phyloP scores from a whole-genome alignment of 2,329 filamentous ascomycete species.

The Monilinia laxa region DNA sequence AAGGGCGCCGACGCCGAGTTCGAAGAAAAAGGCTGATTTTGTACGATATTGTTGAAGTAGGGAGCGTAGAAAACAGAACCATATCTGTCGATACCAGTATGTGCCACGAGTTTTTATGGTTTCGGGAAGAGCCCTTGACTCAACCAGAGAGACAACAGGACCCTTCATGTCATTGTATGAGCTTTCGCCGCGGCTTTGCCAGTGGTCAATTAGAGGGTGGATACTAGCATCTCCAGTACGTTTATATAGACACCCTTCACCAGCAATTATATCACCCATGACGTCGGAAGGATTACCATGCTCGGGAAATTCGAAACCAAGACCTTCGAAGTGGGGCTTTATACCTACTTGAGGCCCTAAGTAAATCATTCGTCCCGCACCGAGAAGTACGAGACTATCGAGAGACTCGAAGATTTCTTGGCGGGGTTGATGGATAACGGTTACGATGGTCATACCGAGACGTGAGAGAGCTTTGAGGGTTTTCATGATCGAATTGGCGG shows the following conservation, averaged over 20 bases:
- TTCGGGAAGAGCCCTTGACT: constrained; percentile 45
- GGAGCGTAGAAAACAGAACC: constrained; percentile 53
- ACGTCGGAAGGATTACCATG: constrained; percentile 56
- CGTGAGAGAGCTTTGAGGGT: constrained; percentile 61
- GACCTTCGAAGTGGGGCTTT: constrained; percentile 50
- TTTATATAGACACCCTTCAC: constrained; percentile 55
- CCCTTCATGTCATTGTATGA: constrained; percentile 6
- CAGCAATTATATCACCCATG: constrained; percentile 61
- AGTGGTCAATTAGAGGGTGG: constrained; percentile 51
- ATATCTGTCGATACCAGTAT: constrained; percentile 49
- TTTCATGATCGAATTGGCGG: constrained; percentile 60
- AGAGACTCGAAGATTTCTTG: constrained; percentile 57
- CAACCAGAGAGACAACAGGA: constrained; percentile 39
- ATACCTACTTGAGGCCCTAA: constrained; percentile 49
- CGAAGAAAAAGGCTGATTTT: constrained; percentile 52
- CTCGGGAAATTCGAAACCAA: constrained; percentile 52
- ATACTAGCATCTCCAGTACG: constrained; percentile 48
- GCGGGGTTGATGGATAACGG: constrained; percentile 56
- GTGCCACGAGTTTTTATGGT: constrained; percentile 53
- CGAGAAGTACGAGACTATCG: constrained; percentile 63
- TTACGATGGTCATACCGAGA: constrained; percentile 53
- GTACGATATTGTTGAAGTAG: constrained; percentile 58
- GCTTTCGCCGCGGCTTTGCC: constrained; percentile 38
- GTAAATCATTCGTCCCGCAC: constrained; percentile 56
- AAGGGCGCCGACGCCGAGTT: constrained; percentile 53